A percentile compares a stretch with the other conserved stretches of the same genome.
phyloP scores from a whole-genome alignment of 2,329 filamentous ascomycete species.

The Monosporascus sp. region DNA sequence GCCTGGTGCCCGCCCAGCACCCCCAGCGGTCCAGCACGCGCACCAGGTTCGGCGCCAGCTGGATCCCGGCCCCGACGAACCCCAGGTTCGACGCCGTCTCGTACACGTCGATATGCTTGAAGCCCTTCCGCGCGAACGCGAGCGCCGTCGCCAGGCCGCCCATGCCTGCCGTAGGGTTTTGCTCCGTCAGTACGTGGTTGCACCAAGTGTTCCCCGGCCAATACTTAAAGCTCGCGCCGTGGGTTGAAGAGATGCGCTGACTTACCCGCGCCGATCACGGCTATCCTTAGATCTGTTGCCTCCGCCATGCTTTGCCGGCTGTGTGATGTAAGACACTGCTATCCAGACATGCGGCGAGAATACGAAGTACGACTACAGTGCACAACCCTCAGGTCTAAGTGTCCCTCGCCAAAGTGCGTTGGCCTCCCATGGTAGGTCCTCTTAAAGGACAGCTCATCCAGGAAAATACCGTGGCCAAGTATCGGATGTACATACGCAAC shows the following conservation, averaged over 20 bases:
- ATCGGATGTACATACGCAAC: not conserved
- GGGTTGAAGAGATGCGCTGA: not conserved
- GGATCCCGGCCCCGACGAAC: constrained; percentile 81
- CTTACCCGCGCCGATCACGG: constrained; percentile 45
- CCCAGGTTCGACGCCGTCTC: constrained; percentile 69
- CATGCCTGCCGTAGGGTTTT: constrained; percentile 54
- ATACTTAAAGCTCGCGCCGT: not conserved
- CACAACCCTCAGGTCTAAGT: too few species aligned
- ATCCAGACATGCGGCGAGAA: not conserved
- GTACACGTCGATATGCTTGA: constrained; percentile 68
- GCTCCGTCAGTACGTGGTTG: not conserved
- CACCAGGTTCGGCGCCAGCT: constrained; percentile 78
- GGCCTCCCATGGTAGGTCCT: not conserved
- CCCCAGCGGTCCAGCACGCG: constrained; percentile 69
- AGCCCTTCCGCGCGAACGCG: constrained; percentile 70
- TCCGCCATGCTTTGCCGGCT: constrained; percentile 21
- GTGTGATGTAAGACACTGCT: not conserved
- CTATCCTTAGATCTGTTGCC: constrained; percentile 33
- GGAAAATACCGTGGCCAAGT: not conserved
- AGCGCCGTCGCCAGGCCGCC: constrained; percentile 69
- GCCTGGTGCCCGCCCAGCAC: constrained; percentile 58
- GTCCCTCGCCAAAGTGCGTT: not conserved
- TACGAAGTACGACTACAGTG: too few species aligned
- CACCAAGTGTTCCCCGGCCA: not conserved
- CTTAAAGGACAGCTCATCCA: not conserved